Conservation (phyloP, 257 asterid species). For the Ajuga chamaepitys region DNA sequence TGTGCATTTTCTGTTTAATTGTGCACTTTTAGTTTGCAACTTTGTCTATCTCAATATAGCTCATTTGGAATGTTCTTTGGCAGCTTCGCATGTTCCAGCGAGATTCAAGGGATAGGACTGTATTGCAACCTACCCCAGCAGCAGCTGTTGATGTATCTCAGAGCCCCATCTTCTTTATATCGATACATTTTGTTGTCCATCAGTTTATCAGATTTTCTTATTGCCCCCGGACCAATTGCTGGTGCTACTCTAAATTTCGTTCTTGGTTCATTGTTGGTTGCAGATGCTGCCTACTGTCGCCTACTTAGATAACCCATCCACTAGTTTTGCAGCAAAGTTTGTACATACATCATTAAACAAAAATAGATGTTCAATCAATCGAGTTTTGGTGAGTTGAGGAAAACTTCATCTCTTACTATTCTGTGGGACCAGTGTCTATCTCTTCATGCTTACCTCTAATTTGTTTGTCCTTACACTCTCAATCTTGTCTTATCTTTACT, state of each 20-base stretch:
- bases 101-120: slow-evolving; percentile 85
- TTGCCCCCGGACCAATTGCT: not conserved
- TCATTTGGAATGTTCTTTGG: slow-evolving; percentile 14
- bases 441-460: slow-evolving; percentile 1
- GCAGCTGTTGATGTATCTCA: slow-evolving; percentile 82
- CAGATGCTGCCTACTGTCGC: slow-evolving; percentile 91
- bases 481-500: not conserved
- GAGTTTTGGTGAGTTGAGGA: slow-evolving; percentile 71
- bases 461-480: not conserved
- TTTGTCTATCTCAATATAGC: not conserved
- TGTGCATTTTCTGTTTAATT: slow-evolving; percentile 7
- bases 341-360: slow-evolving; percentile 95
- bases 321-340: slow-evolving; percentile 94
- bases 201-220: not conserved
- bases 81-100: slow-evolving; percentile 97
- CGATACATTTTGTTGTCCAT: not conserved
- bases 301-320: slow-evolving; percentile 85
- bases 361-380: slow-evolving; percentile 89
- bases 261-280: slow-evolving; percentile 25
- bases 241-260: slow-evolving; percentile 1
- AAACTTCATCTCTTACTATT: slow-evolving; percentile 14
- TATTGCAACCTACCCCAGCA: slow-evolving; percentile 90
- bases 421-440: not conserved
- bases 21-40: slow-evolving; percentile 2
- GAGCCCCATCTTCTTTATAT: not conserved